Evolutionary conservation across 1,284 basidiomycete species (phyloP), one percentile per base, ranked within the genome.

Genomic region (Ceratobasidium sp.): DNA sequence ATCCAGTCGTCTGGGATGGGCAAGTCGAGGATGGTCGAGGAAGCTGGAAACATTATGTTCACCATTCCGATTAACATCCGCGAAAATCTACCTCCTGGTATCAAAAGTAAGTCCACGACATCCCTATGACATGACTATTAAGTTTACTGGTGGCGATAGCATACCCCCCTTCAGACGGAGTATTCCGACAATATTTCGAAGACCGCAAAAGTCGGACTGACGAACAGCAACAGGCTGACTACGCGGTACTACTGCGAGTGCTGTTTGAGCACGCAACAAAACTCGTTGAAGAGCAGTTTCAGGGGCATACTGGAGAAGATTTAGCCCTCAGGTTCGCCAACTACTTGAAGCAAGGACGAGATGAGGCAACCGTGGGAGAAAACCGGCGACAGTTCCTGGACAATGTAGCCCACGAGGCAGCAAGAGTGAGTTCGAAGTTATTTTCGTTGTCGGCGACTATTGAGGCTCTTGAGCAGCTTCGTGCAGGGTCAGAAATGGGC

Each of bases 21-120:
- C 59, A 62, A 62, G n/a, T 62, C 59, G 37, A 39, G 59, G 59
- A 62, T 62, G 59, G 19, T 62, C 27, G 59, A 62, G 8, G 27
- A 62, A 43, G 59, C n/a, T 3, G 34, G 9, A n/a, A 62, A 62
- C 1, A 22, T 2, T 0, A 19, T 62, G 13, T 62, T 62, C 37
- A 41, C 59, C 11, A 41, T 62, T 62, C 34, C 37, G 2, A 62
- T 41, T 34, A 62, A 62, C 31, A 29, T 62, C 8, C 59, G 59
- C 16, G 59, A 62, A n/a, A 16, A 62, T 6, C 4, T 62, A 24
- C 16, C 34, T 11, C 16, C 16, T 37, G 19, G 9, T 1, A 43
- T 13, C 13, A 14, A 5, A 22, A n/a, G 58, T 61, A 5, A n/a
- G 58, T 61, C n/a, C 58, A 19, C 6, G 14, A n/a, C 4, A 19